Conservation (phyloP, 108 stramenopile species). For the Aurantiochytrium sp. region DNA sequence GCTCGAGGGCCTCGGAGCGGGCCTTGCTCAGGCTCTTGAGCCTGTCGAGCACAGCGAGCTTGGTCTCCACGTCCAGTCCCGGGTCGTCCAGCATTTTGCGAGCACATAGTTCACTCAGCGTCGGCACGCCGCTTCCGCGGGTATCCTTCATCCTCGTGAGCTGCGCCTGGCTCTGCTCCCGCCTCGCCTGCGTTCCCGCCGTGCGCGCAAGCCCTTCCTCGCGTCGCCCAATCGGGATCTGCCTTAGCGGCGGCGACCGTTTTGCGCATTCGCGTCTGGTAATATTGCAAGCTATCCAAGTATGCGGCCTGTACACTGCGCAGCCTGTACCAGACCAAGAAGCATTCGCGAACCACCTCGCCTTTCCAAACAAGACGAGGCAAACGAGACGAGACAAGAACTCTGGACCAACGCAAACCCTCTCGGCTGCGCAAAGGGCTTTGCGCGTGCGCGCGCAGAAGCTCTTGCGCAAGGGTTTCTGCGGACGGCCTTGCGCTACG, state of each 20-base stretch:
- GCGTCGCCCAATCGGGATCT: neutral
- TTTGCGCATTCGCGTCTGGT: neutral
- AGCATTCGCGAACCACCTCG: too few relatives aligned
- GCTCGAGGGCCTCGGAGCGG: neutral
- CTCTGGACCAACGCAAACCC: too few relatives aligned
- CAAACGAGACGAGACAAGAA: too few relatives aligned
- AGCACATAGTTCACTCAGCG: neutral
- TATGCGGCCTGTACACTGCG: neutral
- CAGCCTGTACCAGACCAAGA: neutral
- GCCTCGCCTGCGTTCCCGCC: neutral
- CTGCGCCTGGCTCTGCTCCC: neutral
- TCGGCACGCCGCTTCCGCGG: neutral
- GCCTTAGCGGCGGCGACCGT: neutral
- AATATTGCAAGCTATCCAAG: neutral
- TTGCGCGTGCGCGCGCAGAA: too few relatives aligned
- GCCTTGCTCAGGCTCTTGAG: neutral
- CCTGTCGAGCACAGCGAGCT: neutral
- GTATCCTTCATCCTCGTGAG: neutral
- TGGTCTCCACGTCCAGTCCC: neutral
- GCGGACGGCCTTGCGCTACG: too few relatives aligned
- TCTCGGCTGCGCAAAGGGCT: too few relatives aligned
- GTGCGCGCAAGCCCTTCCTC: neutral
- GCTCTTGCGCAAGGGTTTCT: too few relatives aligned
- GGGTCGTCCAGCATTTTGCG: neutral
- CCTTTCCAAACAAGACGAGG: too few relatives aligned